Evolutionary conservation across 2,329 filamentous ascomycete genomes (phyloP).

Genomic region (Paramyrothecium sp.): DNA sequence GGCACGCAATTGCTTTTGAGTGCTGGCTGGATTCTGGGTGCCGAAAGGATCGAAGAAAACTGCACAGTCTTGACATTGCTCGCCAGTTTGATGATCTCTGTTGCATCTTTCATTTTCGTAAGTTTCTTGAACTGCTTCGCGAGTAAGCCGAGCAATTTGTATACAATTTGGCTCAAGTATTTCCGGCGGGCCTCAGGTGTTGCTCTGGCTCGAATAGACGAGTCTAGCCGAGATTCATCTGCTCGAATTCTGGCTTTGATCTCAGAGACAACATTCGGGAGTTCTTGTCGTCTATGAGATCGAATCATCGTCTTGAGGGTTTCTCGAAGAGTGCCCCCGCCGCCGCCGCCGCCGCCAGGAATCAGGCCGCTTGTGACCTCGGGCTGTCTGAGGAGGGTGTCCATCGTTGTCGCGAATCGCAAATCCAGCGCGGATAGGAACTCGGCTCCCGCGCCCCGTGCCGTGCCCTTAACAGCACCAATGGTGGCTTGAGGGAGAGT

Average conservation of each 20-base stretch:
- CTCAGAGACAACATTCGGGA: neutral
- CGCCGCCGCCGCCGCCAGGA: constrained; percentile 1
- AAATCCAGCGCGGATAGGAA: constrained; percentile 1
- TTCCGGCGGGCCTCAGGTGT: neutral
- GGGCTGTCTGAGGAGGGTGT: constrained; percentile 1
- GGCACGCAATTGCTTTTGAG: neutral
- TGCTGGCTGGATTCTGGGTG: neutral
- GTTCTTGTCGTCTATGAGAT: neutral
- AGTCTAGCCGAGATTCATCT: neutral
- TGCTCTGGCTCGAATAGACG: neutral
- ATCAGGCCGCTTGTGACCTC: constrained; percentile 1
- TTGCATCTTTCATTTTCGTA: neutral
- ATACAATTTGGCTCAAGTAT: neutral
- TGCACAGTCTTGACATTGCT: neutral
- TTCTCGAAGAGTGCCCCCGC: neutral
- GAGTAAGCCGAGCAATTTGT: neutral
- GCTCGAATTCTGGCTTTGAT: neutral
- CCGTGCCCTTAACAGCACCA: constrained; percentile 3
- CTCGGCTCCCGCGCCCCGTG: constrained; percentile 4
- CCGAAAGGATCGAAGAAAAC: neutral
- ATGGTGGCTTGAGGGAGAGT: constrained; percentile 1
- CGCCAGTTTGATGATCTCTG: neutral
- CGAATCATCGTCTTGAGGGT: neutral
- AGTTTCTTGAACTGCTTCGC: neutral
- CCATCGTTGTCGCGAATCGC: constrained; percentile 3